Base-by-base conservation (phyloP, 805 yeast species). In the Brettanomyces bruxellensis region DNA sequence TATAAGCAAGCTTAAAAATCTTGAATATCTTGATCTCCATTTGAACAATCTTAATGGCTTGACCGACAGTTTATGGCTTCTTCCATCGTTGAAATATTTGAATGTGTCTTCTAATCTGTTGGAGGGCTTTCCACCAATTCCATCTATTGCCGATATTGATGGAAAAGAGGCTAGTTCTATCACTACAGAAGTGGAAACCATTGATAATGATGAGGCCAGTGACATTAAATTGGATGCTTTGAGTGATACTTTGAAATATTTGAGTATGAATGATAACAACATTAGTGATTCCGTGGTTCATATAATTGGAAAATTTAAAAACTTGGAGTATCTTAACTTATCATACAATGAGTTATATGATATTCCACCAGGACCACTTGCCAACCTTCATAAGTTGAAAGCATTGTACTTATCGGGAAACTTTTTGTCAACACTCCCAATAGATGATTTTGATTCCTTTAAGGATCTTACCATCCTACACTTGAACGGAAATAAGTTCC, bases 261-360 rank as follows among this genome's bases (percentile, higher is more conserved):
- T 93, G 36, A 74, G 79, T 37, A 68, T 88, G 38, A 85, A 93
- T 12, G 98, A 91, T 59, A 93, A 93, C 61, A 81, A 88, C 51
- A 72, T 93, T 34, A 75, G 73, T 25, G 96, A 91, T 58, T 83
- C 83, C 5, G 78, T 82, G 49, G 81, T 90, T 64, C 83, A 83
- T 45, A 71, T 78, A 3, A 67, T 93, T 32, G 75, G 86, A 5
- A 65, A 73, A 42, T 73, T 86, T 51, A 59, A 67, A 1, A 76
- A 80, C 43, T 64, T 93, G 51, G 76, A 74, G 48, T 61, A 73
- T 1, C 68, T 93, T 54, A 89, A 91, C 55, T 62, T 93, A 46
- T 79, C 95, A 0, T 91, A 91, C 62, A 93, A 93, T 57, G 90
- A 82, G 51, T 64, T 93, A 32, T 66, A 83, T 34, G 98, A 91